Evolutionary conservation across 225 moss, liverwort and hornwort species (phyloP), one percentile per base, ranked within the genome.

Genomic region (Neckera pumila): DNA sequence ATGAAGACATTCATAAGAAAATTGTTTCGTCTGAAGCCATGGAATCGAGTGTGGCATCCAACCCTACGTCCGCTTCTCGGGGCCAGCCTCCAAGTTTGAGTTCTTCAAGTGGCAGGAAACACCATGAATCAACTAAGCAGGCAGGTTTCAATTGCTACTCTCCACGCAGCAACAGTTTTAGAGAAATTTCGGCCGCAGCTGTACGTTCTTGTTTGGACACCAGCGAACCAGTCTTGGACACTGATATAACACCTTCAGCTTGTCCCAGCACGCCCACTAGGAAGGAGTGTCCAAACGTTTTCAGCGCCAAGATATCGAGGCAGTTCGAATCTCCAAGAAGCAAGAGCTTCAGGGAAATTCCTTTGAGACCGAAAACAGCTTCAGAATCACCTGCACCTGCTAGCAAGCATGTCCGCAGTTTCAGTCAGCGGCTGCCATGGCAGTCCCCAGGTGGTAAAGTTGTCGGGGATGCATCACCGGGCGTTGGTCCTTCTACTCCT

Each of bases 381-480:
- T 57, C 45, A n/a, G 88, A 89, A 69, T 93, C 93, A 90, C 91
- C 92, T 66, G 87, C 45, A 54, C 81, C 62, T 77, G 75, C 89
- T 61, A 89, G 74, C 78, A 92, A 89, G 86, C 89, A 84, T 82
- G 79, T 84, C 61, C 91, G 90, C 45, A 88, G 88, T 74, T 84
- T 84, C 67, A 89, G 89, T 81, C 89, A 91, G 61, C 91, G 91
- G 40, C 23, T 86, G 78, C 90, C 91, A 67, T 92, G 94, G 93
- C 90, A 88, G 30, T 92, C 92, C 57, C 91, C 93, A 59, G 83
- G 91, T 53, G 84, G 54, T 53, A 92, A 83, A 86, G 38, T 67
- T 78, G 38, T 83, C 31, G 91, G 79, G 54, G 88, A 86, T 71
- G 71, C 69, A 81, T 90, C 93, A 38, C 90, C 92, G 14, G 76